A percentile compares a stretch with the other conserved stretches of the same genome.
phyloP scores from a whole-genome alignment of 83 land plant genomes.

The Thuja plicata region DNA sequence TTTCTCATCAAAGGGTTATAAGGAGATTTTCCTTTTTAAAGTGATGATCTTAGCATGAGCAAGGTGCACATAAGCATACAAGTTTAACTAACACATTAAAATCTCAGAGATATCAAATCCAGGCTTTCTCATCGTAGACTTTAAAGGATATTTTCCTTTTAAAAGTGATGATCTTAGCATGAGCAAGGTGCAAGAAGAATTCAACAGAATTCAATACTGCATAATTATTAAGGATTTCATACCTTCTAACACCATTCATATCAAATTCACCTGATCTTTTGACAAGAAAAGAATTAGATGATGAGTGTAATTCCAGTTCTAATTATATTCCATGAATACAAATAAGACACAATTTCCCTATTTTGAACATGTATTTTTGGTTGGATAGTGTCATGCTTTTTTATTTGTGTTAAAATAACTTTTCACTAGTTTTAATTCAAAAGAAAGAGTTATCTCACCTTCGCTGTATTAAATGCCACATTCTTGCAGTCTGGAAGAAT shows the following conservation, averaged over 20 bases:
- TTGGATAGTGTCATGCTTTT: neutral
- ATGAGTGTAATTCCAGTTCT: neutral
- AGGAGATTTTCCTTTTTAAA: neutral
- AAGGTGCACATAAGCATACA: neutral
- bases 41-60: neutral
- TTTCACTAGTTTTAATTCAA: neutral
- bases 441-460: conserved; percentile 41
- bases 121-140: neutral
- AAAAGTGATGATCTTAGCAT: neutral
- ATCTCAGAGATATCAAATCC: neutral
- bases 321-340: neutral
- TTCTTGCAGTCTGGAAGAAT: conserved; percentile 91
- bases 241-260: neutral
- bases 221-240: neutral
- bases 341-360: neutral
- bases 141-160: neutral
- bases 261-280: neutral
- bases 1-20: neutral
- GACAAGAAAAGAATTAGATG: neutral
- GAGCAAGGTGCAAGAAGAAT: neutral
- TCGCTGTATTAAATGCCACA: conserved; percentile 84
- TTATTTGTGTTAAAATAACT: neutral
- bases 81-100: neutral
- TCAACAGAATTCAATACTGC: neutral
- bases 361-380: neutral